A percentile compares a stretch with the other conserved stretches of the same genome.
Conservation (phyloP, 2,329 filamentous ascomycete species). For the Fusarium guadeloupense region DNA sequence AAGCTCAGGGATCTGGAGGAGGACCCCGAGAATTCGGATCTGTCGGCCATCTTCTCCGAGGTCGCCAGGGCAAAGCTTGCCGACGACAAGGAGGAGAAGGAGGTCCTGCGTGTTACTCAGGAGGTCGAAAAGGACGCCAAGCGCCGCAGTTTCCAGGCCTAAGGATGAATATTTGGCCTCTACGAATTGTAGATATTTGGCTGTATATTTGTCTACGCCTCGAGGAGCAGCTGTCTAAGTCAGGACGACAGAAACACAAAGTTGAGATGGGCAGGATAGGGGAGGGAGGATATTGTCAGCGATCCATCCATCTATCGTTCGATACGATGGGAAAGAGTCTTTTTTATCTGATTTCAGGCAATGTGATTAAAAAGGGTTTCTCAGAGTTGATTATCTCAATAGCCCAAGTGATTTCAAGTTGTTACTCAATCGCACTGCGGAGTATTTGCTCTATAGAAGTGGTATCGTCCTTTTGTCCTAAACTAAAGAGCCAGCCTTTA, state of each 20-base stretch:
- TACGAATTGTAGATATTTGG: background rate
- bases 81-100: conserved; percentile 80
- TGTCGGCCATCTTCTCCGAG: conserved; percentile 80
- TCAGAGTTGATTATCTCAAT: background rate
- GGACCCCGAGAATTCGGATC: conserved; percentile 74
- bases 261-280: conserved; percentile 1
- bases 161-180: background rate
- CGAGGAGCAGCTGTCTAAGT: background rate
- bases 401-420: conserved; percentile 4
- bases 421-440: background rate
- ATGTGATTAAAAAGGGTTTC: background rate
- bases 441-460: conserved; percentile 20
- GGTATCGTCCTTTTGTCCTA: conserved; percentile 14
- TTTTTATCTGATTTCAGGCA: conserved; percentile 17
- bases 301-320: conserved; percentile 2
- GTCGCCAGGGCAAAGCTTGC: conserved; percentile 93
- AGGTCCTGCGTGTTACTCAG: conserved; percentile 73
- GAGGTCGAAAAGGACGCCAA: conserved; percentile 62
- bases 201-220: background rate
- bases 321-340: conserved; percentile 21
- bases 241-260: background rate
- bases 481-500: conserved; percentile 29
- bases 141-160: conserved; percentile 44
- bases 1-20: conserved; percentile 93
- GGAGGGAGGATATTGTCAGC: conserved; percentile 1